These are phyloP conservation scores for Canavalia gladiata DNA, from an alignment of 306 rosid species.

Conservation along the genomic window DNA sequence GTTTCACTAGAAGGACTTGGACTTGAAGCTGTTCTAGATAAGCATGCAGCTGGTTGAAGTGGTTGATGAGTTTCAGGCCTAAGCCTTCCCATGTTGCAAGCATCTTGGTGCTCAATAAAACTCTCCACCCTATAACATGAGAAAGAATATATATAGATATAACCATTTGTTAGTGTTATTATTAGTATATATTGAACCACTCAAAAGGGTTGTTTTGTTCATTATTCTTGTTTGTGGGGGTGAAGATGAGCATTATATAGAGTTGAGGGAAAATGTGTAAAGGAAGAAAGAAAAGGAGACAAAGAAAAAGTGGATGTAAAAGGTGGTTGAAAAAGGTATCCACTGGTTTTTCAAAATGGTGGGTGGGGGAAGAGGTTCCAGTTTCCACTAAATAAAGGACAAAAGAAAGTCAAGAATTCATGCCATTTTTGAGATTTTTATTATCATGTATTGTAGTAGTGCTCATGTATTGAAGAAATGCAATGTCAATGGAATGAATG, in stretches of 20 bases:
- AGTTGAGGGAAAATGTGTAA: conserved; percentile 15
- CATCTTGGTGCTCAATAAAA: conserved; percentile 98
- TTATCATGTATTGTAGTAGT: conserved; percentile 9
- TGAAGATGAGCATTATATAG: conserved; percentile 25
- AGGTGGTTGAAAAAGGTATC: conserved; percentile 55
- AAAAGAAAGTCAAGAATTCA: conserved; percentile 53
- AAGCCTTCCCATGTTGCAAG: conserved; percentile 85
- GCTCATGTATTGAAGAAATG: conserved; percentile 38
- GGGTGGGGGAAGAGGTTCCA: conserved; percentile 50
- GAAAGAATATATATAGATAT: not conserved
- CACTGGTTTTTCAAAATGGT: conserved; percentile 48
- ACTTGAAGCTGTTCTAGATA: conserved; percentile 96
- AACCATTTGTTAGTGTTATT: conserved; percentile 12
- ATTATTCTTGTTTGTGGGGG: conserved; percentile 31
- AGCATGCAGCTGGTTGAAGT: conserved; percentile 67
- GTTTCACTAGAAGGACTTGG: conserved; percentile 94
- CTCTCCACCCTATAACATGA: conserved; percentile 85
- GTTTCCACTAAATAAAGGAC: conserved; percentile 60
- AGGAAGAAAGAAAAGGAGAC: conserved; percentile 33
- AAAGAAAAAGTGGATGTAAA: conserved; percentile 50
- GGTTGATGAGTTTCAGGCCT: conserved; percentile 73
- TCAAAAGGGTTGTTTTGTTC: conserved; percentile 7
- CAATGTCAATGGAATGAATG: conserved; percentile 24
- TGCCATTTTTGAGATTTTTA: conserved; percentile 34
- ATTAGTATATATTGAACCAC: conserved; percentile 1